phyloP scores from a whole-genome alignment of 257 asterid species.

The Jaltomata sinuosa region DNA sequence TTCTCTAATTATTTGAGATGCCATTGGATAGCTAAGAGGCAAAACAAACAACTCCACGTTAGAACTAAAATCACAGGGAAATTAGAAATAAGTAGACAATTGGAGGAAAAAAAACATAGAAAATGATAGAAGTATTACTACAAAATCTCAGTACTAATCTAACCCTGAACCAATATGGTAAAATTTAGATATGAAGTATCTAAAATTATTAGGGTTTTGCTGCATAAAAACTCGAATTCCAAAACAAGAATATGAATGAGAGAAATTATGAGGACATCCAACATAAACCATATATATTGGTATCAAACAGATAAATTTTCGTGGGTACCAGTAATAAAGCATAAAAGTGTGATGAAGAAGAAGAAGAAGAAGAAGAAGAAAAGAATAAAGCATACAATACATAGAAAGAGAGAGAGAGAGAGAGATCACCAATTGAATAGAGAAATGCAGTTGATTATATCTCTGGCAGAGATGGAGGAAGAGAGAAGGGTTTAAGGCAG shows the following conservation, averaged over 20 bases:
- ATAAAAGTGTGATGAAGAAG: neutral
- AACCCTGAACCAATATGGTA: neutral
- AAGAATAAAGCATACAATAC: neutral
- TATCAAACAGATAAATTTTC: neutral
- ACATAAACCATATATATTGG: neutral
- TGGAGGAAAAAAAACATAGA: neutral
- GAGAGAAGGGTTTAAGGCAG: neutral
- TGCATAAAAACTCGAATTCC: neutral
- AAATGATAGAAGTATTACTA: neutral
- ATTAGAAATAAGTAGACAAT: neutral
- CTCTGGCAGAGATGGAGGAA: neutral
- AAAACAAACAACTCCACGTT: neutral
- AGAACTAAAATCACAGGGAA: neutral
- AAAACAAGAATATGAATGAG: neutral
- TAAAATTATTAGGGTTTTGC: neutral
- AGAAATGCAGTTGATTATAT: neutral
- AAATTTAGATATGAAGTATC: neutral
- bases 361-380: neutral
- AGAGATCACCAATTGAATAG: neutral
- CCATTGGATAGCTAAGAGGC: conserved; percentile 42
- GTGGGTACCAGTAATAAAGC: neutral
- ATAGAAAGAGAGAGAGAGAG: neutral
- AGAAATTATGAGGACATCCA: neutral
- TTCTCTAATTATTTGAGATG: conserved; percentile 64
- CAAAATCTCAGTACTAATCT: neutral